phyloP scores from a whole-genome alignment of 1,284 basidiomycete genomes.

The Fomitopsis betulina region DNA sequence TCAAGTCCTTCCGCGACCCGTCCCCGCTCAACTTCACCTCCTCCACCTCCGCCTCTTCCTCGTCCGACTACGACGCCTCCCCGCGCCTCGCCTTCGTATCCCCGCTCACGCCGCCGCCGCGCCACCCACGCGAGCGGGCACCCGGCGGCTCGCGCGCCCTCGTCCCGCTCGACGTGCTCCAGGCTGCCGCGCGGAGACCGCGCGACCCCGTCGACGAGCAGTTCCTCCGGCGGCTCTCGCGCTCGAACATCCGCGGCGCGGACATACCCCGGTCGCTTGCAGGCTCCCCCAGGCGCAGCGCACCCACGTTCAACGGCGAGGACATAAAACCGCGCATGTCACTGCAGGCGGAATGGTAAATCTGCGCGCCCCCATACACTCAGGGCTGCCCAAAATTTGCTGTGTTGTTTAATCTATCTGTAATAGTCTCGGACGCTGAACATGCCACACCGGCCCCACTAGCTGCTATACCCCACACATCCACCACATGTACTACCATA shows the following conservation, averaged over 20 bases:
- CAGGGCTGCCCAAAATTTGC: neutral
- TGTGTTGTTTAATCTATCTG: neutral
- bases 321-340: conserved; percentile 4
- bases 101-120: conserved; percentile 17
- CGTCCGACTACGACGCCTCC: conserved; percentile 19
- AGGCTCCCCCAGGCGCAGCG: neutral
- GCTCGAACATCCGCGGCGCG: conserved; percentile 4
- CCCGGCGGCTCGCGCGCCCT: conserved; percentile 16
- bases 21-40: conserved; percentile 22
- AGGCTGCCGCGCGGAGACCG: conserved; percentile 19
- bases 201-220: conserved; percentile 27
- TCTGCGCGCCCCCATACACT: neutral
- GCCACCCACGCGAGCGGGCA: neutral
- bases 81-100: conserved; percentile 19
- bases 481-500: neutral
- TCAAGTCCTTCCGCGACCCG: conserved; percentile 21
- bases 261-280: neutral
- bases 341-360: neutral
- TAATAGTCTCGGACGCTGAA: neutral
- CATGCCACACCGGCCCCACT: neutral
- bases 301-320: conserved; percentile 2
- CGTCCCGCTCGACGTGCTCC: conserved; percentile 26
- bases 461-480: neutral
- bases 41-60: conserved; percentile 24
- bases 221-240: conserved; percentile 23